A percentile compares a stretch with the other conserved stretches of the same genome.
phyloP scores from a whole-genome alignment of 768 basidiomycete species.

The Strobilomyces dryophilus region DNA sequence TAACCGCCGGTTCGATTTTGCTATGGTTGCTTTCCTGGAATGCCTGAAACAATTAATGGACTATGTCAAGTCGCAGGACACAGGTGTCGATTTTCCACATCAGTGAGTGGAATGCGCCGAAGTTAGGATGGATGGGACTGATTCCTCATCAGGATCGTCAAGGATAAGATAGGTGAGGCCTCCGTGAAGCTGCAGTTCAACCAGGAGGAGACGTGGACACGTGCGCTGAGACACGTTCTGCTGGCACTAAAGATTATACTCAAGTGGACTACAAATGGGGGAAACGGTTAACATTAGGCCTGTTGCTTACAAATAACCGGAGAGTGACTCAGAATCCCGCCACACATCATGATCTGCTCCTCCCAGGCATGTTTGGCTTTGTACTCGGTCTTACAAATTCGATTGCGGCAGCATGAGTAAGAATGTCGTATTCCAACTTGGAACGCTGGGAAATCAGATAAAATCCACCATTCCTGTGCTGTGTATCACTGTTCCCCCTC shows the following conservation, averaged over 20 bases:
- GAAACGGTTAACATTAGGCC: constrained; percentile 44
- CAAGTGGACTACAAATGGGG: constrained; percentile 81
- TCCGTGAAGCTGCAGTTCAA: constrained; percentile 93
- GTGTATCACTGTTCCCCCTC: background rate
- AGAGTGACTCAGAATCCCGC: too few relatives aligned
- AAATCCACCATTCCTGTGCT: background rate
- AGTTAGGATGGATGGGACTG: background rate
- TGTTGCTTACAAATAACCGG: background rate
- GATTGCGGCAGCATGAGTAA: constrained; percentile 13
- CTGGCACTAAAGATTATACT: constrained; percentile 84
- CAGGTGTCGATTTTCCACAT: constrained; percentile 75
- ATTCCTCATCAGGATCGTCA: constrained; percentile 57
- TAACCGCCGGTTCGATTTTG: constrained; percentile 93
- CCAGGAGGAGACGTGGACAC: constrained; percentile 95
- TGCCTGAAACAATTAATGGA: constrained; percentile 92
- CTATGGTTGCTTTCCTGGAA: constrained; percentile 95
- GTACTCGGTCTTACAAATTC: constrained; percentile 18
- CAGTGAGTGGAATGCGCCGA: constrained; percentile 53
- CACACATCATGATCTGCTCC: too few relatives aligned
- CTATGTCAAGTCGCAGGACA: constrained; percentile 70
- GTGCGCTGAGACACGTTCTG: constrained; percentile 86
- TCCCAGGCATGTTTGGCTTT: background rate
- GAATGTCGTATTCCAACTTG: background rate
- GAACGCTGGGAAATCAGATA: constrained; percentile 3
- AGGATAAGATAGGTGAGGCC: constrained; percentile 94